Conservation (phyloP, 805 yeast genomes). For the Yarrowia yakushimensis region DNA sequence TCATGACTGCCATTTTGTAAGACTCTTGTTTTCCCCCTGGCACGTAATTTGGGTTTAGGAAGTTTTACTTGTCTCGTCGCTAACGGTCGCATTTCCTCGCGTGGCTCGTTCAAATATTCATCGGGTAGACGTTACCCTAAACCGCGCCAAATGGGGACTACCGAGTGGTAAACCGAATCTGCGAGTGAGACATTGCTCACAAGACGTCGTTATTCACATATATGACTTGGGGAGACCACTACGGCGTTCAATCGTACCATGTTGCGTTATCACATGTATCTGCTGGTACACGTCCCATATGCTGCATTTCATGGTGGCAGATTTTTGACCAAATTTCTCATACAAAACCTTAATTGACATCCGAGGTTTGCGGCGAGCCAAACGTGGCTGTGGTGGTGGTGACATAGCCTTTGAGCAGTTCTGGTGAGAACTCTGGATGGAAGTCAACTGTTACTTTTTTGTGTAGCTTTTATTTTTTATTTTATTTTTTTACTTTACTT, state of each 20-base stretch:
- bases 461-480: no score
- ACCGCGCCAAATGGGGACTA: background rate
- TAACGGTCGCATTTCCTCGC: slow-evolving; percentile 24
- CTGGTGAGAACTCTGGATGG: no score
- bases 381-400: no score
- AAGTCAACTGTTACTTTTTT: no score
- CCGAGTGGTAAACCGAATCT: no score
- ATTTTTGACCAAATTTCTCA: background rate
- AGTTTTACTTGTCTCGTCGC: slow-evolving; percentile 7
- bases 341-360: no score
- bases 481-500: no score
- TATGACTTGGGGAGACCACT: no score
- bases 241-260: background rate
- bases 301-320: slow-evolving; percentile 2
- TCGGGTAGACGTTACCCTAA: background rate
- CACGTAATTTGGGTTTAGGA: background rate
- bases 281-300: background rate
- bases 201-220: background rate
- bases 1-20: background rate
- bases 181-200: background rate
- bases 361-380: no score
- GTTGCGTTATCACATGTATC: slow-evolving; percentile 14
- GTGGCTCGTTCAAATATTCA: slow-evolving; percentile 7
- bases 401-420: no score
- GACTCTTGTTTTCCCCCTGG: background rate